Conservation (phyloP, 208 protist species). For the Trichomonas vaginalis region DNA sequence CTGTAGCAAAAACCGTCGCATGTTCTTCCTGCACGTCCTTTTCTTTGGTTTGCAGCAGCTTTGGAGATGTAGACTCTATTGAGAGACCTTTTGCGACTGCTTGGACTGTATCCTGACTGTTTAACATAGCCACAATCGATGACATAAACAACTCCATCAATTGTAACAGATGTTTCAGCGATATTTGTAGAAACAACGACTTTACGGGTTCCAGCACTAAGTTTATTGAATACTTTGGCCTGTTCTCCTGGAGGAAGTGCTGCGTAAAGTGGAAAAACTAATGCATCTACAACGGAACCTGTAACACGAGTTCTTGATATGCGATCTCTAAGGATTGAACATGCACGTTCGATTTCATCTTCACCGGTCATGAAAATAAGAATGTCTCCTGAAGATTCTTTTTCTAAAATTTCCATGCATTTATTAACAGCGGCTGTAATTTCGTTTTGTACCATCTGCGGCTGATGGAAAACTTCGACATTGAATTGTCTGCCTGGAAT, state of each 20-base stretch:
- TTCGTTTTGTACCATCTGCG: slow-evolving; percentile 56
- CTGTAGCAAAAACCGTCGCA: slow-evolving; percentile 38
- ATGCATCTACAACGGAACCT: not conserved
- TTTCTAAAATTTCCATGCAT: slow-evolving; percentile 55
- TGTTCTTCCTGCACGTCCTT: slow-evolving; percentile 28
- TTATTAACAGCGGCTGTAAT: slow-evolving; percentile 63
- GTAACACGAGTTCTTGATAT: not conserved
- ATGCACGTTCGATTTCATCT: slow-evolving; percentile 71
- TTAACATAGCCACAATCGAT: slow-evolving; percentile 60
- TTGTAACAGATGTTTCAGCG: slow-evolving; percentile 95
- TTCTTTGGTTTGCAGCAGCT: slow-evolving; percentile 19
- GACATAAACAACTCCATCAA: slow-evolving; percentile 92
- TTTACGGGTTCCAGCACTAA: slow-evolving; percentile 38
- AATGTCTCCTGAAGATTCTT: slow-evolving; percentile 67
- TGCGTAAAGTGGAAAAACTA: slow-evolving; percentile 37
- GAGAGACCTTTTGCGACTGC: slow-evolving; percentile 25
- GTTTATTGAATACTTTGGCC: slow-evolving; percentile 11
- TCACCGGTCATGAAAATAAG: slow-evolving; percentile 90
- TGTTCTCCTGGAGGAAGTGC: slow-evolving; percentile 25
- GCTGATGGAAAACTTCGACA: slow-evolving; percentile 64
- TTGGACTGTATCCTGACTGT: not conserved
- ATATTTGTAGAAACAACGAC: slow-evolving; percentile 85
- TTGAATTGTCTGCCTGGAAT: slow-evolving; percentile 55
- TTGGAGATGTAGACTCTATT: not conserved
- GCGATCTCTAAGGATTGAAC: slow-evolving; percentile 32